These are phyloP conservation scores for Hirschfeldia incana DNA, from an alignment of 345 rosid genomes.

Conservation along the genomic window DNA sequence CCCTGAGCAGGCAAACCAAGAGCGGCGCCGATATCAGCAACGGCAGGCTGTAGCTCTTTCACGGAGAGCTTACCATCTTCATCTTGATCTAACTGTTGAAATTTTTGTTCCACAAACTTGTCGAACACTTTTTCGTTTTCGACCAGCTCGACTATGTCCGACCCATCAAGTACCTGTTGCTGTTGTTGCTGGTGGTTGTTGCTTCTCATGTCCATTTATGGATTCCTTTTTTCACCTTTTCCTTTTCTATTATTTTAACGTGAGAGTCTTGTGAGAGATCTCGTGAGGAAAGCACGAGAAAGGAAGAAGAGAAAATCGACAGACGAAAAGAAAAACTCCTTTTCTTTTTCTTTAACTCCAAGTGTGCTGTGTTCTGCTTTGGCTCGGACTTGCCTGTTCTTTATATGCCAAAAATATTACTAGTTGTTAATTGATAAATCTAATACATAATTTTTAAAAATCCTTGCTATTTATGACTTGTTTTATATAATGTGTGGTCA, in stretches of 20 bases:
- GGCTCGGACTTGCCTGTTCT: slow-evolving; percentile 10
- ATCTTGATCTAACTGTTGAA: slow-evolving; percentile 71
- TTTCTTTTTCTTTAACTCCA: not conserved
- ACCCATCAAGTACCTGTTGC: slow-evolving; percentile 74
- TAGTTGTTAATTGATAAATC: not conserved
- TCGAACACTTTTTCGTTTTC: slow-evolving; percentile 76
- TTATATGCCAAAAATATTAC: slow-evolving; percentile 10
- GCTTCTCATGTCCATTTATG: slow-evolving; percentile 45
- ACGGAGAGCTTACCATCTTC: slow-evolving; percentile 82
- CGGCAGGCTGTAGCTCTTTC: slow-evolving; percentile 86
- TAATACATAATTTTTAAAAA: not conserved
- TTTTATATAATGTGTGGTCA: not conserved
- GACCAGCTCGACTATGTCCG: slow-evolving; percentile 87
- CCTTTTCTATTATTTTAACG: not conserved
- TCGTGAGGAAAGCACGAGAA: slow-evolving; percentile 42
- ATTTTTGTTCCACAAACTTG: slow-evolving; percentile 80
- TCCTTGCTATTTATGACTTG: not conserved
- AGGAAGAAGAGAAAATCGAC: slow-evolving; percentile 20
- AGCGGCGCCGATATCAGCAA: slow-evolving; percentile 90
- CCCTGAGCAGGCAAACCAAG: slow-evolving; percentile 90
- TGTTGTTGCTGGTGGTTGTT: slow-evolving; percentile 40
- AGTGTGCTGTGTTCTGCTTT: slow-evolving; percentile 11
- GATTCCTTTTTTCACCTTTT: slow-evolving; percentile 23
- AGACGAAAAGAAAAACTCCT: not conserved
- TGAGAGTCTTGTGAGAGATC: slow-evolving; percentile 37